These are phyloP conservation scores for Moesziomyces antarcticus DNA, from an alignment of 1,284 basidiomycete species.

Conservation along the genomic window DNA sequence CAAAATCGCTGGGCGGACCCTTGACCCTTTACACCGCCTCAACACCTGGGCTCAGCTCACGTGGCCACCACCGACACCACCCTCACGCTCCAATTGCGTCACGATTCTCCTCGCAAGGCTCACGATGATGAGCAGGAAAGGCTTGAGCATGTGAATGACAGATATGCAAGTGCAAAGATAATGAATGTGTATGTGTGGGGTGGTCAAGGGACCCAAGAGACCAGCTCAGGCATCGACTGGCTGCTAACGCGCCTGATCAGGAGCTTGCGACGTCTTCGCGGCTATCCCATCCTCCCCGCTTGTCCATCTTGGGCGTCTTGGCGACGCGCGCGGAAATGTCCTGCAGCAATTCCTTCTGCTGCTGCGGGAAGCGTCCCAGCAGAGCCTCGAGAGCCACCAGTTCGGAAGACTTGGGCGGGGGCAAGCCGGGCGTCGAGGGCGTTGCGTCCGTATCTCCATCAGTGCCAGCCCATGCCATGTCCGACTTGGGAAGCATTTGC, in stretches of 20 bases:
- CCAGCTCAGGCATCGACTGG: conserved; percentile 1
- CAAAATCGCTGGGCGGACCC: too few species aligned
- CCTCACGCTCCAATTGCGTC: too few species aligned
- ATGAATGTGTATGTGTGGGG: too few species aligned
- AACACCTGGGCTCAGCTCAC: too few species aligned
- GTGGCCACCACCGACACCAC: too few species aligned
- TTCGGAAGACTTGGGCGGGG: conserved; percentile 23
- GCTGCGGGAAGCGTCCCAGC: conserved; percentile 38
- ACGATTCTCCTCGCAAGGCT: too few species aligned
- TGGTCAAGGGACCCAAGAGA: too few species aligned
- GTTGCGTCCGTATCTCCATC: conserved; percentile 14
- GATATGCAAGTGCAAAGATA: too few species aligned
- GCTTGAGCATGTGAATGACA: too few species aligned
- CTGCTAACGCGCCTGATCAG: conserved; percentile 3
- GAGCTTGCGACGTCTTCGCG: conserved; percentile 7
- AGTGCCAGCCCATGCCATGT: conserved; percentile 11
- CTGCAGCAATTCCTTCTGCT: conserved; percentile 37
- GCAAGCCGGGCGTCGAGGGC: conserved; percentile 1
- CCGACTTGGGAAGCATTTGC: conserved; percentile 7
- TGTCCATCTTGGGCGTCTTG: conserved; percentile 13
- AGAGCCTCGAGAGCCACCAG: conserved; percentile 37
- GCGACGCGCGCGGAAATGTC: conserved; percentile 33
- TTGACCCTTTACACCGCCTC: too few species aligned
- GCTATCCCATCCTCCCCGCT: conserved; percentile 5
- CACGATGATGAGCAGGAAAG: too few species aligned